Evolutionary conservation across 2,329 filamentous ascomycete species (phyloP).

Genomic region (Paraphaeosphaeria minitans): DNA sequence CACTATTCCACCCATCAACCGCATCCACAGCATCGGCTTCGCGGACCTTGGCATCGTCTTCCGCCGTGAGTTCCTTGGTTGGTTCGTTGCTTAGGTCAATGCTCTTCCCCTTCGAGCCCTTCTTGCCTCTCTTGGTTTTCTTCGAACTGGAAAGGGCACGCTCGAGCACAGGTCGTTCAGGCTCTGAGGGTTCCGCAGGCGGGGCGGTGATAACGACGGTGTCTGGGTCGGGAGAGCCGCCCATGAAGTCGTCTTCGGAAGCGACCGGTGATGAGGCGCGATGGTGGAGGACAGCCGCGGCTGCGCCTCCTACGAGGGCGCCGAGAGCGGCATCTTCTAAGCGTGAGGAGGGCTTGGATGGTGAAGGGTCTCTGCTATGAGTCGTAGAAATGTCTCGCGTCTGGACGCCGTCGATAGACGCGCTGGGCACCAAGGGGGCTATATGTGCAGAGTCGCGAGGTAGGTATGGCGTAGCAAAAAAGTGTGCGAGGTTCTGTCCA

Average conservation of each 20-base stretch:
- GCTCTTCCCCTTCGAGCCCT: conserved; percentile 35
- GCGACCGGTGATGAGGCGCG: conserved; percentile 23
- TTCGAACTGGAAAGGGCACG: conserved; percentile 26
- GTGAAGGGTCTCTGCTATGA: conserved; percentile 22
- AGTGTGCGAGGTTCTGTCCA: conserved; percentile 58
- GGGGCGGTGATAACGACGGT: conserved; percentile 21
- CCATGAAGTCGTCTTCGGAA: conserved; percentile 28
- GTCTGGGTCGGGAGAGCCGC: conserved; percentile 29
- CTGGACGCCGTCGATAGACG: conserved; percentile 31
- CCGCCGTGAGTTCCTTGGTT: conserved; percentile 23
- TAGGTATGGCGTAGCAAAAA: conserved; percentile 53
- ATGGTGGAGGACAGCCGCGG: conserved; percentile 23
- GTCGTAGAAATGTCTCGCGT: conserved; percentile 22
- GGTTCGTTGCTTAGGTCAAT: conserved; percentile 16
- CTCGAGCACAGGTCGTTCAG: conserved; percentile 15
- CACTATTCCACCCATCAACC: conserved; percentile 30
- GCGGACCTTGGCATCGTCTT: conserved; percentile 26
- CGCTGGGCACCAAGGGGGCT: conserved; percentile 43
- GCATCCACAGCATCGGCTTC: conserved; percentile 35
- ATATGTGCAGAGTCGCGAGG: conserved; percentile 42
- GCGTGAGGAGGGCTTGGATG: conserved; percentile 26
- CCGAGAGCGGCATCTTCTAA: conserved; percentile 39
- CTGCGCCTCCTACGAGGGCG: conserved; percentile 32
- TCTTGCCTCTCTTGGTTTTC: conserved; percentile 43
- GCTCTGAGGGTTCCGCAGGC: background rate